Evolutionary conservation across 2,329 filamentous ascomycete species (phyloP), one percentile per base, ranked within the genome.

Genomic region (Camillea tinctor): DNA sequence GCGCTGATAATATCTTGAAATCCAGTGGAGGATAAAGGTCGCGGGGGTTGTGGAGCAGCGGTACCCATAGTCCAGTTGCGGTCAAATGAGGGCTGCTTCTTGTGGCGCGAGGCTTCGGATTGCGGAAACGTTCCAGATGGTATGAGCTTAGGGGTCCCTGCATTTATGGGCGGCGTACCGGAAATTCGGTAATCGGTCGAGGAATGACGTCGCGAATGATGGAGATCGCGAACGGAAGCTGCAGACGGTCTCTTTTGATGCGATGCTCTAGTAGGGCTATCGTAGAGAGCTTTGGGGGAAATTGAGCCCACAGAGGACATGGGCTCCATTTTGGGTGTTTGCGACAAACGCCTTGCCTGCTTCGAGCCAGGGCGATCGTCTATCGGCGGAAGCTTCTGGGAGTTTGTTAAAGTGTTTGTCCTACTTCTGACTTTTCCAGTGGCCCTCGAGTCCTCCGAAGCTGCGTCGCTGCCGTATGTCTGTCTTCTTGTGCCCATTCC

Each of bases 151-250:
- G 79, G 79, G 9, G 74, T 75, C n/a, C 71, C 71, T 8, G 72
- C 64, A 50, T 69, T 68, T 22, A 68, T 64, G 21, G 75, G 58
- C 2, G 76, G 69, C 13, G 74, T 71, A 53, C 75, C 74, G 8
- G 74, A 68, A 21, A 79, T 73, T 55, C 86, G 82, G 71, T 88
- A 89, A 67, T 96, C 92, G 54, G 91, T 92, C 2, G 92, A 95
- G 1, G 93, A 97, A 76, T 96, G 93, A 60, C 93, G 89, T 50
- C 93, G 86, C 49, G 90, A 91, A 73, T 96, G 92, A 69, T 95
- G 88, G 68, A 96, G 79, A 60, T 92, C 91, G 67, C 92, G 85
- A 49, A 96, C 84, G 11, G 91, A 94, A 44, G 92, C 91, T 60
- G 92, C 91, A 13, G 92, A 96, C 2, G 92, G 91, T 56, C 85